Conservation (phyloP, 1,139 yeast genomes). For the Debaryomyces fabryi region DNA sequence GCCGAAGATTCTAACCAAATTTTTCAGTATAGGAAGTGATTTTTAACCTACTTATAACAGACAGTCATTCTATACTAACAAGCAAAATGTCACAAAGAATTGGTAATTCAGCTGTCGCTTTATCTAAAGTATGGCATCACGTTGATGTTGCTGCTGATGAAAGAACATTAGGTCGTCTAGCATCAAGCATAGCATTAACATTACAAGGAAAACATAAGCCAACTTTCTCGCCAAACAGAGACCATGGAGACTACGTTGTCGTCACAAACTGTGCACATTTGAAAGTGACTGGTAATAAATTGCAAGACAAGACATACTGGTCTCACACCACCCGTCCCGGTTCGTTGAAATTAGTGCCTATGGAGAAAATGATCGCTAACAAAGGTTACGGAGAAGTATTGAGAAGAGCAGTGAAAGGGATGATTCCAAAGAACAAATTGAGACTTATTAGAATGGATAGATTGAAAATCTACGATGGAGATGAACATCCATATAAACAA, state of each 20-base stretch:
- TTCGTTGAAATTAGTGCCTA: conserved; percentile 76
- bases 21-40: conserved; percentile 7
- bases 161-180: conserved; percentile 90
- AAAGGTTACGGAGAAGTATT: conserved; percentile 86
- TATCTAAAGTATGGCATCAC: conserved; percentile 94
- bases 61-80: neutral
- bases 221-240: conserved; percentile 69
- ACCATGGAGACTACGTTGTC: conserved; percentile 95
- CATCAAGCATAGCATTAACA: conserved; percentile 82
- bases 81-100: conserved; percentile 55
- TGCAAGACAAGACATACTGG: conserved; percentile 85
- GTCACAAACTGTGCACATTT: conserved; percentile 88
- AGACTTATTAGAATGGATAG: conserved; percentile 81
- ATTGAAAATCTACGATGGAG: conserved; percentile 83
- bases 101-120: conserved; percentile 69
- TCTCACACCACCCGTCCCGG: conserved; percentile 92
- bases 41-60: neutral
- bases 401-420: conserved; percentile 86
- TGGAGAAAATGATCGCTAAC: conserved; percentile 75
- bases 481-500: conserved; percentile 81
- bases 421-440: conserved; percentile 91
- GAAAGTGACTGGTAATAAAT: conserved; percentile 80
- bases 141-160: conserved; percentile 84
- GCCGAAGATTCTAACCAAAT: conserved; percentile 7
- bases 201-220: conserved; percentile 98